phyloP scores from a whole-genome alignment of 495 filamentous ascomycete genomes.

The Astrocystis sublimbata region DNA sequence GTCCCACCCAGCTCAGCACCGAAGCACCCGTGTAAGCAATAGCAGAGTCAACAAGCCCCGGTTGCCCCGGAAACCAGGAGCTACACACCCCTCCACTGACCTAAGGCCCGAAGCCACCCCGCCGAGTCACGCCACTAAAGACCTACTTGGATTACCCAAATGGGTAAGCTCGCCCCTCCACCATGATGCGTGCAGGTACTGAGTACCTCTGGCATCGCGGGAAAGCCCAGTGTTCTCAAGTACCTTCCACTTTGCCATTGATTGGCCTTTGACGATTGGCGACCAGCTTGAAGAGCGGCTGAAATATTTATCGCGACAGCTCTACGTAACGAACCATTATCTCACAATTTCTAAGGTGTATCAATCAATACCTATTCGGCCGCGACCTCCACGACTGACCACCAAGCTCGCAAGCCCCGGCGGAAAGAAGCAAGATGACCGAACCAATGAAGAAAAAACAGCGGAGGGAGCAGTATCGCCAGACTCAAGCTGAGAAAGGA shows the following conservation, averaged over 20 bases:
- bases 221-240: too few species aligned
- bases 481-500: conserved; percentile 41
- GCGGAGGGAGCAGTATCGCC: conserved; percentile 74
- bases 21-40: conserved; percentile 12
- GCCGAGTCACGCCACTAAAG: neutral
- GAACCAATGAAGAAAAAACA: conserved; percentile 63
- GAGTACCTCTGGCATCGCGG: too few species aligned
- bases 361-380: neutral
- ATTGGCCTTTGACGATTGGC: too few species aligned
- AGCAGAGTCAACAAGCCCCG: conserved; percentile 18
- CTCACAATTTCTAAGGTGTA: too few species aligned
- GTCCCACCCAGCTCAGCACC: neutral
- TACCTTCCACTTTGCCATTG: neutral
- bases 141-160: too few species aligned
- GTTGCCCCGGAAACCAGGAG: conserved; percentile 20
- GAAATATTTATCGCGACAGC: conserved; percentile 4
- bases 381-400: neutral
- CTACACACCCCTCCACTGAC: neutral
- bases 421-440: conserved; percentile 42
- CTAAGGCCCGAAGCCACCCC: neutral
- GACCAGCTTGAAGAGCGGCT: neutral
- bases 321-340: neutral
- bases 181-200: too few species aligned
- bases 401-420: neutral
- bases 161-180: too few species aligned